Evolutionary conservation across 805 yeast species (phyloP).

Genomic region (Wickerhamomyces rabaulensis): DNA sequence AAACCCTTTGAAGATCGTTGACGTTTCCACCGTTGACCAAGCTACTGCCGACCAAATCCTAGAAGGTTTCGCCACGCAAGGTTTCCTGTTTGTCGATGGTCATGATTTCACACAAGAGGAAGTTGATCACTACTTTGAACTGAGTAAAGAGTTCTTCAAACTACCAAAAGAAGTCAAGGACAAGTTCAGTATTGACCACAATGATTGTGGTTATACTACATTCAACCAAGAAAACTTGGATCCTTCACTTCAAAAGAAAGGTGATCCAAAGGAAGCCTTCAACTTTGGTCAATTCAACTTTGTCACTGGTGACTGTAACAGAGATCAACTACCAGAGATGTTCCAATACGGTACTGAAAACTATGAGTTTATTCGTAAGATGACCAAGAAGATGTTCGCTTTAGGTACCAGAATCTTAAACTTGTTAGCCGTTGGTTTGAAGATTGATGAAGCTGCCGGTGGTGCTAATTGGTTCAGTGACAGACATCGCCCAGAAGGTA

Average conservation of each 20-base stretch:
- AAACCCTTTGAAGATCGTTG: constrained; percentile 53
- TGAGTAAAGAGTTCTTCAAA: constrained; percentile 45
- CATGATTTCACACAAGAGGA: constrained; percentile 55
- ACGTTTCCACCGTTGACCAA: constrained; percentile 40
- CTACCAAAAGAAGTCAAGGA: constrained; percentile 47
- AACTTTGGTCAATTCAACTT: constrained; percentile 57
- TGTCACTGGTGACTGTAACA: constrained; percentile 37
- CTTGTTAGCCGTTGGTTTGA: constrained; percentile 56
- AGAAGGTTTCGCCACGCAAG: constrained; percentile 57
- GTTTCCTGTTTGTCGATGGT: constrained; percentile 63
- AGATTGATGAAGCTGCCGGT: constrained; percentile 50
- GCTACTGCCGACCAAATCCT: constrained; percentile 46
- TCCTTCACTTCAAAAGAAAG: constrained; percentile 25
- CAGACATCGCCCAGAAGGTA: constrained; percentile 46
- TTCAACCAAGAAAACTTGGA: constrained; percentile 46
- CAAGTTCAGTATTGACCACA: constrained; percentile 42
- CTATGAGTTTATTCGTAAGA: constrained; percentile 33
- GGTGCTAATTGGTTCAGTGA: constrained; percentile 58
- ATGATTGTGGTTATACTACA: constrained; percentile 58
- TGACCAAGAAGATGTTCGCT: constrained; percentile 41
- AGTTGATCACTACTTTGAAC: constrained; percentile 43
- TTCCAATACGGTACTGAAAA: constrained; percentile 38
- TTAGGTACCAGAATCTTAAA: constrained; percentile 46
- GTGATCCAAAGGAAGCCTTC: constrained; percentile 67
- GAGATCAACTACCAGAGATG: constrained; percentile 44